Base-by-base conservation (phyloP, 371 early-diverging fungal species). In the Vairimorpha ceranae region DNA sequence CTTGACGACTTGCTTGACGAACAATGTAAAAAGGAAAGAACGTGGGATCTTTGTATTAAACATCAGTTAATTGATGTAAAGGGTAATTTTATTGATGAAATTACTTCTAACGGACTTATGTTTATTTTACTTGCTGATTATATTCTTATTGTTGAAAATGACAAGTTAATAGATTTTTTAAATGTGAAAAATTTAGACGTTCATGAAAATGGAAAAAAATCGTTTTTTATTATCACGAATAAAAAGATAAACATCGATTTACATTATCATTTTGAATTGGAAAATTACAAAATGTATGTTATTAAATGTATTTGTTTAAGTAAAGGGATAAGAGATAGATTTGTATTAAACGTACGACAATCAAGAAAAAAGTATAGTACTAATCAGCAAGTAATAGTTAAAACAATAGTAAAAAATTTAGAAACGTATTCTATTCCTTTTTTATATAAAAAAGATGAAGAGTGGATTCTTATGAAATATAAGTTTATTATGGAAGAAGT, bases 401-500 rank as follows among this genome's bases (percentile, higher is more conserved):
- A 48, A 48, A 10, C 4, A 10, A 48, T 48, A 10, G n/a, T n/a
- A 4, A 48, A 21, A 21, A n/a, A 54, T 8, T 8, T 25, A 25
- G 25, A 54, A 25, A 17, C 27, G 19, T 54, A 25, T 54, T 2
- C 1, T 23, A 27, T 54, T 25, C 56, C 56, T 12, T 6, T 25
- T 27, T 15, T 54, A 29, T 21, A 8, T 54, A 23, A 25, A 6
- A 54, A 54, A 27, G 29, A 54, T 27, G 56, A 21, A 54, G 56
- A 54, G 12, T 54, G 56, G 56, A 54, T 54, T 27, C 27, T 54
- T 25, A 54, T 54, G 8, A 54, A 54, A 29, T 54, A 27, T 54
- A 54, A 17, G 6, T 29, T 54, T 54, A 27, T 54, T 25, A 27
- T 54, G 56, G 27, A 54, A 25, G 56, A 54, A 27, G 27, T 54